phyloP scores from a whole-genome alignment of 306 rosid genomes.

The Prinsepia uniflora region DNA sequence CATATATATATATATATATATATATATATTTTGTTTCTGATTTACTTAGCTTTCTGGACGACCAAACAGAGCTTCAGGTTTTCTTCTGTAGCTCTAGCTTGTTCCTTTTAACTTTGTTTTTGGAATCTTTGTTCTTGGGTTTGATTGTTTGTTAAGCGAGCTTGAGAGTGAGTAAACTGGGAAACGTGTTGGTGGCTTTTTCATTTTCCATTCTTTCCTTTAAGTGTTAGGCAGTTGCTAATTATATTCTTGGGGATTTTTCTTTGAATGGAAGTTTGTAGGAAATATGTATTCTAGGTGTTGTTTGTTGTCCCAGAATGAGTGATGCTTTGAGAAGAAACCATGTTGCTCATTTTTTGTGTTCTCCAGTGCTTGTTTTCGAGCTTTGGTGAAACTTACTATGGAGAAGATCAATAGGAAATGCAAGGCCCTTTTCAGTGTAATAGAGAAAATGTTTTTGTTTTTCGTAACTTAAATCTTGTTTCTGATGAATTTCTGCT shows the following conservation, averaged over 20 bases:
- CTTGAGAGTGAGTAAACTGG: slow-evolving; percentile 32
- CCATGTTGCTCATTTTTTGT: slow-evolving; percentile 54
- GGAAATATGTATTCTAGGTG: slow-evolving; percentile 53
- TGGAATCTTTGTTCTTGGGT: slow-evolving; percentile 35
- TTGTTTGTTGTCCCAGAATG: slow-evolving; percentile 51
- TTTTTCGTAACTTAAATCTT: not conserved
- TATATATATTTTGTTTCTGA: not conserved
- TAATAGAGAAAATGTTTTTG: slow-evolving; percentile 30
- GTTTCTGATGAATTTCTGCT: not conserved
- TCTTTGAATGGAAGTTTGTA: slow-evolving; percentile 29
- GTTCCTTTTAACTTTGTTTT: slow-evolving; percentile 33
- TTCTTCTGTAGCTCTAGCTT: slow-evolving; percentile 28
- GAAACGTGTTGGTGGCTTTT: slow-evolving; percentile 26
- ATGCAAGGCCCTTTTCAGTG: slow-evolving; percentile 54
- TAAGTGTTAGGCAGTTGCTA: slow-evolving; percentile 33
- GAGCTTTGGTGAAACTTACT: slow-evolving; percentile 32
- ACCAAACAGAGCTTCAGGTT: slow-evolving; percentile 23
- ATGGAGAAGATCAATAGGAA: slow-evolving; percentile 54
- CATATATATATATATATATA: too few species aligned
- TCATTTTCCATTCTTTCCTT: slow-evolving; percentile 49
- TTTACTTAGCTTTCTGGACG: slow-evolving; percentile 34
- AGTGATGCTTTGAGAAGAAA: slow-evolving; percentile 54
- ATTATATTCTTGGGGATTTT: slow-evolving; percentile 26
- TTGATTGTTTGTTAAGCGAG: slow-evolving; percentile 74
- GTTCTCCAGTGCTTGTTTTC: slow-evolving; percentile 49